Evolutionary conservation across 2,329 filamentous ascomycete species (phyloP), one percentile per base, ranked within the genome.

Genomic region (Plenodomus tracheiphilus): DNA sequence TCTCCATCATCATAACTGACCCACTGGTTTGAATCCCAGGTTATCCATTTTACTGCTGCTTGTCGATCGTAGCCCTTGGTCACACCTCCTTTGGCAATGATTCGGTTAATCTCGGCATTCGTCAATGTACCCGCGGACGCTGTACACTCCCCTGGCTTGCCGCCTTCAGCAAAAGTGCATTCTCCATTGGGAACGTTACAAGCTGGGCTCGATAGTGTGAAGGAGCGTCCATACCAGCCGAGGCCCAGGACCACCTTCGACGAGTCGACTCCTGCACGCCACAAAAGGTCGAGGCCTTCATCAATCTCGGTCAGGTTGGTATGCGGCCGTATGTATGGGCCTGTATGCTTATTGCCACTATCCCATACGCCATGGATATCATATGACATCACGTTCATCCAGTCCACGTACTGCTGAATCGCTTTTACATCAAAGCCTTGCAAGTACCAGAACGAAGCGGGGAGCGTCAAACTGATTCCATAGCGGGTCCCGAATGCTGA

Each of bases 271-370:
- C 70, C 56, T 25, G 70, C 73, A 9, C 78, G 61, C 77, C 79
- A 80, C 2, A 80, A 58, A 0, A 81, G 71, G 5, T 79, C 71
- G 0, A 77, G 38, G 0, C 62, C 68, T 0, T 55, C 21, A 4
- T 73, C 56, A 19, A 79, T 79, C 58, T 79, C 75, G 0, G 77
- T 79, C 0, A 79, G 36, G 50, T 79, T 79, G 2, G 77, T 76
- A 49, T 79, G 76, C 50, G 53, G 9, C 59, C 49, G 11, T 56
- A 65, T 1, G 0, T 74, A 73, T 49, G 68, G 51, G 2, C 46
- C 50, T 18, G 47, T 53, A 36, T 11, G 15, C 53, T 58, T 1
- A 51, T 18, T 1, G 30, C 13, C 47, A 5, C 32, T 17, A 18
- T 79, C 75, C 75, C 74, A 79, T 0, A 62, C 45, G 0, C 52